These are phyloP conservation scores for Dentipellis sp. DNA, from an alignment of 768 basidiomycete species.

Conservation along the genomic window DNA sequence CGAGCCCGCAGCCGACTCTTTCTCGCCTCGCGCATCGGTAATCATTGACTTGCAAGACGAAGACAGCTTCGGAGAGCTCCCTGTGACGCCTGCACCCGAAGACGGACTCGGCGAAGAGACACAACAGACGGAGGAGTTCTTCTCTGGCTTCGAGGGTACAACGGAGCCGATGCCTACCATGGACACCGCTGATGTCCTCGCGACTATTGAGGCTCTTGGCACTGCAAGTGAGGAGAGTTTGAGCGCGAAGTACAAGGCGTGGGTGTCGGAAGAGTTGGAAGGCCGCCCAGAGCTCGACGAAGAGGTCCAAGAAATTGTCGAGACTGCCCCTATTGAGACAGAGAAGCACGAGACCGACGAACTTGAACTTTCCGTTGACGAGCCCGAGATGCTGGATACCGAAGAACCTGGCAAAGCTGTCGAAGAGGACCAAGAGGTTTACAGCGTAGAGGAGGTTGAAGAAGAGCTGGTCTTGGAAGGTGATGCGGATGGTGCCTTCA, in stretches of 20 bases:
- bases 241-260: background rate
- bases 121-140: background rate
- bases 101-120: background rate
- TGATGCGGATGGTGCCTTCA: background rate
- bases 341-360: too few relatives aligned
- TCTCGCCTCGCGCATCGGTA: background rate
- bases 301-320: background rate
- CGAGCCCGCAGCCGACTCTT: background rate
- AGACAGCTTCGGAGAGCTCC: conserved; percentile 14
- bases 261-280: background rate
- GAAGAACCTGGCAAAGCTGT: background rate
- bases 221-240: background rate
- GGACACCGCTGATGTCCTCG: background rate
- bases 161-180: background rate
- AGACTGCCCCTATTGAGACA: too few relatives aligned
- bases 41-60: conserved; percentile 7
- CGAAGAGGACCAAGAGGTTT: background rate
- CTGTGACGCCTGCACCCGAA: conserved; percentile 9
- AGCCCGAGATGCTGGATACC: background rate
- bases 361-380: background rate
- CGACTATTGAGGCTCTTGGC: background rate
- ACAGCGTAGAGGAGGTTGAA: background rate
- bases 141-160: background rate
- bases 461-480: background rate
- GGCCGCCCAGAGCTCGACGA: background rate